A percentile compares a stretch with the other conserved stretches of the same genome.
Conservation (phyloP, 1,139 yeast genomes). For the Protomyces inundatus region DNA sequence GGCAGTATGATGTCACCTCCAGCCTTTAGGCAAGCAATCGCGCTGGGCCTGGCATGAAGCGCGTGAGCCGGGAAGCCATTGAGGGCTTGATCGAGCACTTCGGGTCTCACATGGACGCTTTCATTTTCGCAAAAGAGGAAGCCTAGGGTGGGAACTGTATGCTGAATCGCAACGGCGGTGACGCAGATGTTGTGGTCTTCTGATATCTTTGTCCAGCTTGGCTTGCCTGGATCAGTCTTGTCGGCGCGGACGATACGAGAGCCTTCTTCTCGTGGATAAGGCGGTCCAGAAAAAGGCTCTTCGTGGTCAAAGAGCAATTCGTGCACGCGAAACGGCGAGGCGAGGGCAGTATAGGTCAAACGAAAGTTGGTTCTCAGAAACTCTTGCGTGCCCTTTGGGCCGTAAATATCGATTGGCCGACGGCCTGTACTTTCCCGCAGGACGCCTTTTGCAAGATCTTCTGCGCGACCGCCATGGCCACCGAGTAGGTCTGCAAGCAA, state of each 20-base stretch:
- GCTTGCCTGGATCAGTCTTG: neutral
- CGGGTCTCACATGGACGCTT: neutral
- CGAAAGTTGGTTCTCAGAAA: constrained; percentile 14
- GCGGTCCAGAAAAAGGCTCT: neutral
- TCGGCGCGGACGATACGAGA: neutral
- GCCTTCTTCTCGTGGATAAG: constrained; percentile 6
- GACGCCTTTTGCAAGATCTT: constrained; percentile 1
- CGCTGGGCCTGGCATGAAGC: neutral
- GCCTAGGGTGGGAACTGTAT: constrained; percentile 17
- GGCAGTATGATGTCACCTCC: neutral
- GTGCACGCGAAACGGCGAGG: constrained; percentile 10
- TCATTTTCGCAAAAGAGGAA: constrained; percentile 13
- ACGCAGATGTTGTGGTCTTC: constrained; percentile 2
- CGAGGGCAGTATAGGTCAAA: constrained; percentile 22
- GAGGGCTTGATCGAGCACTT: neutral
- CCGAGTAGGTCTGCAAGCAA: constrained; percentile 18
- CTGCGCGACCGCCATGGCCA: constrained; percentile 19
- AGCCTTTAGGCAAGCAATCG: constrained; percentile 3
- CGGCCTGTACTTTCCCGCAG: constrained; percentile 7
- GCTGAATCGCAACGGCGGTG: constrained; percentile 16
- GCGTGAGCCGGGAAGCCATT: neutral
- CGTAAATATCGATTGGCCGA: constrained; percentile 13
- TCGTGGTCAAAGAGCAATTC: constrained; percentile 7
- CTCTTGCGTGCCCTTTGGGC: constrained; percentile 18
- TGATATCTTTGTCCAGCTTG: constrained; percentile 2